Evolutionary conservation across 2,329 filamentous ascomycete genomes (phyloP).

Genomic region (Coniella vitis): DNA sequence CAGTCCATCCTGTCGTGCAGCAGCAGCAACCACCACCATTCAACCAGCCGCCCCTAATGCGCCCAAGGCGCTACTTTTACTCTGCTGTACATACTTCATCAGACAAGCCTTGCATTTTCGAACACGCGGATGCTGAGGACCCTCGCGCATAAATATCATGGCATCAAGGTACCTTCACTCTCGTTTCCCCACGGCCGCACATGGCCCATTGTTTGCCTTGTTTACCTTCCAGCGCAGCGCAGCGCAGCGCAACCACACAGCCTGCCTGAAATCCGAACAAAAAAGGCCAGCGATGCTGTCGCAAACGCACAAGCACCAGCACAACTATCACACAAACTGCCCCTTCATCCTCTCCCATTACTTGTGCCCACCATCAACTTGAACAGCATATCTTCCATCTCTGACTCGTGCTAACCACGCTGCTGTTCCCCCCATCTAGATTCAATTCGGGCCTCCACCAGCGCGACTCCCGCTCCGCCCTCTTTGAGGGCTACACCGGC

Average conservation of each 20-base stretch:
- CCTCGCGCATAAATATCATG: no score
- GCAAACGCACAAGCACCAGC: neutral
- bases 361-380: no score
- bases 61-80: no score
- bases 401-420: neutral
- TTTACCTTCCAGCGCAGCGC: no score
- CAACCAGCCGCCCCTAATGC: neutral
- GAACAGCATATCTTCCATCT: no score
- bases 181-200: no score
- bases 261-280: neutral
- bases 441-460: slow-evolving; percentile 58
- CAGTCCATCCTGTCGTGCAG: neutral
- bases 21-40: slow-evolving; percentile 1
- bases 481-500: slow-evolving; percentile 68
- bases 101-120: neutral
- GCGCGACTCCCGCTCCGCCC: slow-evolving; percentile 63
- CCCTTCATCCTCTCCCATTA: neutral
- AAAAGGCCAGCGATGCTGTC: neutral
- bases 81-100: neutral
- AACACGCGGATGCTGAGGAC: neutral
- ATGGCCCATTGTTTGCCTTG: neutral
- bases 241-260: no score
- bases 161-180: slow-evolving; percentile 24
- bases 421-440: neutral
- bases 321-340: neutral